A percentile compares a stretch with the other conserved stretches of the same genome.
Evolutionary conservation across 2,329 filamentous ascomycete genomes (phyloP).

Genomic region (Amauroascus verrucosus): DNA sequence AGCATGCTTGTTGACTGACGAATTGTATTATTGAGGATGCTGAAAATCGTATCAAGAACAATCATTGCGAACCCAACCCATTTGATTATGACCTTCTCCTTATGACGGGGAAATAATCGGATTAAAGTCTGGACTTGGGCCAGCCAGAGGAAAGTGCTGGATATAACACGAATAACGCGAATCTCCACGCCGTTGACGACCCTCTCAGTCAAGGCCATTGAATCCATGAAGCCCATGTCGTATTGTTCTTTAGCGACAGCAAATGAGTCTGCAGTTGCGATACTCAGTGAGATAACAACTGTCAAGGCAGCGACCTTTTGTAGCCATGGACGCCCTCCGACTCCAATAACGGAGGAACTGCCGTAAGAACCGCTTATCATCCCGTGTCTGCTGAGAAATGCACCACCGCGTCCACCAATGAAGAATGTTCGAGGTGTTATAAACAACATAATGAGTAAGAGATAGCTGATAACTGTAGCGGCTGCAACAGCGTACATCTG

Average conservation of each 20-base stretch:
- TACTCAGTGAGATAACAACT: slow-evolving; percentile 73
- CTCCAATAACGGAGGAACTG: slow-evolving; percentile 60
- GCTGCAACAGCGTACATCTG: slow-evolving; percentile 88
- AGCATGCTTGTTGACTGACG: slow-evolving; percentile 35
- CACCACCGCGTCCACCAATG: slow-evolving; percentile 57
- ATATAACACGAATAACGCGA: slow-evolving; percentile 82
- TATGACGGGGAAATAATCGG: slow-evolving; percentile 85
- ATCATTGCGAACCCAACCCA: slow-evolving; percentile 96
- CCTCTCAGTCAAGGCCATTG: slow-evolving; percentile 59
- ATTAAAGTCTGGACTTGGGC: slow-evolving; percentile 96
- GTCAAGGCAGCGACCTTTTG: slow-evolving; percentile 62
- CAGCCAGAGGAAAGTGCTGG: slow-evolving; percentile 92
- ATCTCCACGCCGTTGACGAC: slow-evolving; percentile 80
- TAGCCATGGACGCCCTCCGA: slow-evolving; percentile 86
- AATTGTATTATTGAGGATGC: slow-evolving; percentile 77
- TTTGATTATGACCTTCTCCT: slow-evolving; percentile 97
- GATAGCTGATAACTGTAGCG: slow-evolving; percentile 81
- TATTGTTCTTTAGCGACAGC: slow-evolving; percentile 76
- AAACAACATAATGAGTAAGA: slow-evolving; percentile 85
- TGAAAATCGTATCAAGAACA: slow-evolving; percentile 80
- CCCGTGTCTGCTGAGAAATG: slow-evolving; percentile 65
- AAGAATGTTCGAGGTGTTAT: slow-evolving; percentile 92
- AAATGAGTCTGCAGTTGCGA: slow-evolving; percentile 88
- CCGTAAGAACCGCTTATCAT: slow-evolving; percentile 73
- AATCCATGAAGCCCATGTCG: slow-evolving; percentile 66